phyloP scores from a whole-genome alignment of 2,329 filamentous ascomycete species.

The Botrytis cinerea region DNA sequence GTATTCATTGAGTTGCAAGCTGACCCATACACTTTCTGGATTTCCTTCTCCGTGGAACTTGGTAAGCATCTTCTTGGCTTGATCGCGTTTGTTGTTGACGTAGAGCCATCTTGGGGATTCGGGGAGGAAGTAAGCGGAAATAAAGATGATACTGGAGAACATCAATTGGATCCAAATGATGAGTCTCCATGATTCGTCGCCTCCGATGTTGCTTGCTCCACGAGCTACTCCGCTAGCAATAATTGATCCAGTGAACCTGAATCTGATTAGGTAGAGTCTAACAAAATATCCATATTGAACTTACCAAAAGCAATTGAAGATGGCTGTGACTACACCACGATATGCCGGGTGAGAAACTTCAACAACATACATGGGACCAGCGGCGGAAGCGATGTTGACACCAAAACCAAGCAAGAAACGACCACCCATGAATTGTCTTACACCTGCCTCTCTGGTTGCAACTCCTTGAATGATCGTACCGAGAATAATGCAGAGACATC shows the following conservation, averaged over 20 bases:
- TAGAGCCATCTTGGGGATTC: conserved; percentile 66
- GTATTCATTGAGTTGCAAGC: conserved; percentile 52
- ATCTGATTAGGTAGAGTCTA: conserved; percentile 24
- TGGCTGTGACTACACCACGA: conserved; percentile 46
- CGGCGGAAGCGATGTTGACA: conserved; percentile 50
- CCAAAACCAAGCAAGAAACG: conserved; percentile 63
- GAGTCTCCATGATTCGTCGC: conserved; percentile 51
- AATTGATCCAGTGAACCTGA: conserved; percentile 53
- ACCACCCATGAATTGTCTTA: conserved; percentile 53
- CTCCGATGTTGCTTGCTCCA: conserved; percentile 49
- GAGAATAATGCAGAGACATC: conserved; percentile 48
- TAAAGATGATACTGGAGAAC: conserved; percentile 49
- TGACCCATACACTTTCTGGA: conserved; percentile 52
- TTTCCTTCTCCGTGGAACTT: conserved; percentile 58
- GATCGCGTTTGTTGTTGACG: conserved; percentile 53
- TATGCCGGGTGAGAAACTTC: conserved; percentile 51
- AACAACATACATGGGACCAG: conserved; percentile 51
- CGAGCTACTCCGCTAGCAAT: conserved; percentile 57
- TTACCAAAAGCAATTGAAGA: conserved; percentile 22
- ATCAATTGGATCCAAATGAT: conserved; percentile 53
- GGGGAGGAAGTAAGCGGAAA: conserved; percentile 56
- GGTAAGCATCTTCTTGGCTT: conserved; percentile 54
- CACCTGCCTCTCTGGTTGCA: conserved; percentile 41
- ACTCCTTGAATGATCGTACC: conserved; percentile 50
- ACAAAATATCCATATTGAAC: neutral